Percentiles rank a stretch among this genome's conserved stretches.
phyloP scores from a whole-genome alignment of 768 basidiomycete species.

The Suillus brevipes region DNA sequence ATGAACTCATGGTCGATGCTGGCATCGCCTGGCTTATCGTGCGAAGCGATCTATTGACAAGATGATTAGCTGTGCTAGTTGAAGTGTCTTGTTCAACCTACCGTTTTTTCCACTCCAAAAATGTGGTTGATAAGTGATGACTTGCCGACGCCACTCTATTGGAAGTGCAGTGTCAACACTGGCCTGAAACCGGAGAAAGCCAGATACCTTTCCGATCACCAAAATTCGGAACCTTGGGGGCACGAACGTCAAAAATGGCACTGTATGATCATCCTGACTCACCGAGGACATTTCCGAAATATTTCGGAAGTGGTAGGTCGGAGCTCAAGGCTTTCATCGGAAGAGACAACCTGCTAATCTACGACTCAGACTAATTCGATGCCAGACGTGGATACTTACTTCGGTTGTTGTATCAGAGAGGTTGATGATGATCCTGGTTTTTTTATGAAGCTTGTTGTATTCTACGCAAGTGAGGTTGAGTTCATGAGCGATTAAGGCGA shows the following conservation, averaged over 20 bases:
- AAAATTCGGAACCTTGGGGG: slow-evolving; percentile 10
- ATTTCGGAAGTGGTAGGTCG: slow-evolving; percentile 5
- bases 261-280: background rate
- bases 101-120: slow-evolving; percentile 6
- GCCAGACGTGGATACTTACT: background rate
- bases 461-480: background rate
- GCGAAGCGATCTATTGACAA: background rate
- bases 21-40: slow-evolving; percentile 11
- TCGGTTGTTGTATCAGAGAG: background rate
- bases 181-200: background rate
- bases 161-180: background rate
- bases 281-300: slow-evolving; percentile 5
- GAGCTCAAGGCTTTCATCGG: background rate
- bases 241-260: background rate
- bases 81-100: background rate
- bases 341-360: background rate
- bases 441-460: background rate
- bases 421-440: background rate
- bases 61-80: background rate
- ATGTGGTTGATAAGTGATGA: slow-evolving; percentile 4
- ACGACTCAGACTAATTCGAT: background rate
- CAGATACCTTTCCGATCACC: slow-evolving; percentile 11
- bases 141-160: slow-evolving; percentile 11
- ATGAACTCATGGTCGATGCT: slow-evolving; percentile 16
- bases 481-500: background rate